Conservation (phyloP, 257 asterid genomes). For the Penstemon barbatus region DNA sequence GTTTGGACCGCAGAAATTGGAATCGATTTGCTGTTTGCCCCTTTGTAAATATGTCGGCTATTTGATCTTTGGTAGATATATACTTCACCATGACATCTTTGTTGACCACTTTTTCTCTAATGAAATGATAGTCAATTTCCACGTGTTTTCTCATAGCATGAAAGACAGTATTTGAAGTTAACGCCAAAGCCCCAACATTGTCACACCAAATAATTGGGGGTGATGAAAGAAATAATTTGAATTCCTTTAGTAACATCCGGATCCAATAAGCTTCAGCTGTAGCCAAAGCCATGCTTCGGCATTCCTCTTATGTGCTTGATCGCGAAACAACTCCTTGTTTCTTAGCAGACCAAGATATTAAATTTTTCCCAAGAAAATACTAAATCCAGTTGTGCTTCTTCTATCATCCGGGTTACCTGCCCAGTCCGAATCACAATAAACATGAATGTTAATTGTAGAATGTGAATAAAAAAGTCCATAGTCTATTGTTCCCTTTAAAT, state of each 20-base stretch:
- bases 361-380: neutral
- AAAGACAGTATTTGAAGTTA: neutral
- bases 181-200: neutral
- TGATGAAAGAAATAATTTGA: neutral
- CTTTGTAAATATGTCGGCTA: neutral
- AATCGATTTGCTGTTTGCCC: neutral
- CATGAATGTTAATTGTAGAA: neutral
- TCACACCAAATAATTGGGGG: neutral
- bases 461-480: neutral
- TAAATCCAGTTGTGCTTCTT: neutral
- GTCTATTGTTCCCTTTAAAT: neutral
- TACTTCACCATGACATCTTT: neutral
- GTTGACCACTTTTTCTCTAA: neutral
- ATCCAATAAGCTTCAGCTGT: neutral
- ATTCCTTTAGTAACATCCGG: neutral
- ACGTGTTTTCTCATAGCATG: neutral
- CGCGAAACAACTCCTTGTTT: neutral
- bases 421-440: neutral
- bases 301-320: neutral
- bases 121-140: neutral
- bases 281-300: neutral
- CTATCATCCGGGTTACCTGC: neutral
- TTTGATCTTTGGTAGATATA: neutral
- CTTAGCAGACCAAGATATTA: neutral
- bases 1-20: neutral